Percentiles rank a stretch among this genome's conserved stretches.
Conservation (phyloP, 75 land plant species). For the Pseudotsuga menziesii region DNA sequence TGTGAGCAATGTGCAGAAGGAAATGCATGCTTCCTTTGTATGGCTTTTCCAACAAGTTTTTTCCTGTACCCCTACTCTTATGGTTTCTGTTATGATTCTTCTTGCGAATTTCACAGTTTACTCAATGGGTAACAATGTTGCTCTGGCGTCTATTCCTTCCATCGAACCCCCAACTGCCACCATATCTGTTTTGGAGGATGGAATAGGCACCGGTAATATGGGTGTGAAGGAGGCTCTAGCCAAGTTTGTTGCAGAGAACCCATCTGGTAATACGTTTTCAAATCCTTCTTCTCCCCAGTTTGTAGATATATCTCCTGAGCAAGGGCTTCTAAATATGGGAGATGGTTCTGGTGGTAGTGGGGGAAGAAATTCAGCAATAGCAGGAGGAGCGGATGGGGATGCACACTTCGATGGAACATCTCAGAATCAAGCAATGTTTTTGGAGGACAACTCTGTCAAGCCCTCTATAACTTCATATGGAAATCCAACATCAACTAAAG, state of each 20-base stretch:
- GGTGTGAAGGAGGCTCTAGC: not conserved
- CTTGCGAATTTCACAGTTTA: slow-evolving; percentile 87
- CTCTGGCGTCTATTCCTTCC: slow-evolving; percentile 29
- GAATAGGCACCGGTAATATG: not conserved
- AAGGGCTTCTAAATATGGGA: slow-evolving; percentile 23
- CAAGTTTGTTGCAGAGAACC: slow-evolving; percentile 19
- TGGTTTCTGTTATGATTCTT: slow-evolving; percentile 90
- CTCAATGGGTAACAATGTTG: slow-evolving; percentile 59
- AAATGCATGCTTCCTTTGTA: slow-evolving; percentile 81
- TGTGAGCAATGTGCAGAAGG: slow-evolving; percentile 55
- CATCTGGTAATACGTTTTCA: slow-evolving; percentile 15
- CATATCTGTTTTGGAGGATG: slow-evolving; percentile 11
- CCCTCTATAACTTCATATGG: slow-evolving; percentile 9
- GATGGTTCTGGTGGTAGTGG: slow-evolving; percentile 32
- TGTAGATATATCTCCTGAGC: not conserved
- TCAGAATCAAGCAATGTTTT: slow-evolving; percentile 12
- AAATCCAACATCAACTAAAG: not conserved
- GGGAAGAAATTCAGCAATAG: slow-evolving; percentile 21
- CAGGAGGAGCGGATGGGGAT: slow-evolving; percentile 34
- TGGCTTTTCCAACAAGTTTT: slow-evolving; percentile 96
- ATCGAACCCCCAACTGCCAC: slow-evolving; percentile 10
- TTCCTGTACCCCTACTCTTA: slow-evolving; percentile 80
- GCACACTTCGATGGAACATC: slow-evolving; percentile 6
- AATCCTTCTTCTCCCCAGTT: slow-evolving; percentile 16
- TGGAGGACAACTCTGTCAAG: slow-evolving; percentile 3